These are phyloP conservation scores for Pichiaceae sp. DNA, from an alignment of 1,139 yeast genomes.

Conservation along the genomic window DNA sequence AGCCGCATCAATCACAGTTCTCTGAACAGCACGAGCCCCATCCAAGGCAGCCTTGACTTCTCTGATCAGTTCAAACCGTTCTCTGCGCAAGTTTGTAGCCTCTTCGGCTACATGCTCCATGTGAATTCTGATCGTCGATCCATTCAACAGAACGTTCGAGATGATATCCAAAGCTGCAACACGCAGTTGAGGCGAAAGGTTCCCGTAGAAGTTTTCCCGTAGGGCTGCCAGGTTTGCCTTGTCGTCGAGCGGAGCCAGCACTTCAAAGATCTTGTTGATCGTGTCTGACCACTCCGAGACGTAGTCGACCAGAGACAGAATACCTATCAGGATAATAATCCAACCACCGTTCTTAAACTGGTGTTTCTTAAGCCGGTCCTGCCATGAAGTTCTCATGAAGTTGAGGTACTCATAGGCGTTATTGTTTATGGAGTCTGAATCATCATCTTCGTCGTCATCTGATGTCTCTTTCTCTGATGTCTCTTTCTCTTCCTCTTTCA, in stretches of 20 bases:
- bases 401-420: slow-evolving; percentile 51
- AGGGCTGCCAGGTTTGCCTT: slow-evolving; percentile 45
- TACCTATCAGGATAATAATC: slow-evolving; percentile 71
- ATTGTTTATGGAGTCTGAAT: slow-evolving; percentile 27
- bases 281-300: slow-evolving; percentile 44
- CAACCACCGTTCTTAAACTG: slow-evolving; percentile 80
- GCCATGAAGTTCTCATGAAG: slow-evolving; percentile 64
- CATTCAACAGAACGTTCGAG: slow-evolving; percentile 48
- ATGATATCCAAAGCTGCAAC: slow-evolving; percentile 47
- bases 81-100: slow-evolving; percentile 55
- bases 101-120: slow-evolving; percentile 66
- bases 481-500: slow-evolving; percentile 8
- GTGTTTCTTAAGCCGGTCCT: slow-evolving; percentile 65
- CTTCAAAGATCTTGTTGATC: slow-evolving; percentile 38
- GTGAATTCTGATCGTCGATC: slow-evolving; percentile 51
- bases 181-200: slow-evolving; percentile 40
- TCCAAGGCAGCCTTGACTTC: slow-evolving; percentile 50
- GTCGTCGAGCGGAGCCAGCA: slow-evolving; percentile 49
- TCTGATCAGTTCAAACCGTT: slow-evolving; percentile 57
- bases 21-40: slow-evolving; percentile 38
- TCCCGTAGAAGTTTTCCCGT: slow-evolving; percentile 38
- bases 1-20: slow-evolving; percentile 28
- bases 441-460: slow-evolving; percentile 17
- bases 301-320: slow-evolving; percentile 53
- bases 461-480: slow-evolving; percentile 9